Percentiles rank a stretch among this genome's conserved stretches.
Evolutionary conservation across 2,329 filamentous ascomycete species (phyloP).

Genomic region (Fusarium sp.): DNA sequence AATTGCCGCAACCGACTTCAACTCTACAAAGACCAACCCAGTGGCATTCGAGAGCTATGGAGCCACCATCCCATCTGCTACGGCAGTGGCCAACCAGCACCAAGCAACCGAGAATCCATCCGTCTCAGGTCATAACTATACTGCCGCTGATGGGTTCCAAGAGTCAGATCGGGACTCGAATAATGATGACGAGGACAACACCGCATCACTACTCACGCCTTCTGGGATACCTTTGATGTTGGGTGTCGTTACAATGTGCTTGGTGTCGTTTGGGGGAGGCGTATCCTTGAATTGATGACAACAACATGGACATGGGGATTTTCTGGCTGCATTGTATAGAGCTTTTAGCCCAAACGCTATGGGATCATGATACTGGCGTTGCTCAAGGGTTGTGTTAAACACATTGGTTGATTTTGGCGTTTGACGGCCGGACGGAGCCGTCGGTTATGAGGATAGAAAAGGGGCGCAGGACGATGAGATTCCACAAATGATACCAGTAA

Average conservation of each 20-base stretch:
- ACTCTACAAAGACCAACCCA: conserved; percentile 63
- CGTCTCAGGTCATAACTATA: conserved; percentile 40
- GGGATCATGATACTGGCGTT: conserved; percentile 39
- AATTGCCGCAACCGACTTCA: conserved; percentile 68
- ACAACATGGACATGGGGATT: neutral
- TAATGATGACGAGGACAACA: conserved; percentile 25
- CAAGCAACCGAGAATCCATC: conserved; percentile 43
- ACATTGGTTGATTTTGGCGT: conserved; percentile 42
- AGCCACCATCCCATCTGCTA: conserved; percentile 65
- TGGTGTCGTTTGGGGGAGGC: conserved; percentile 44
- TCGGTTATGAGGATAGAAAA: conserved; percentile 35
- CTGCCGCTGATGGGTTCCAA: conserved; percentile 53
- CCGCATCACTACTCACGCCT: conserved; percentile 29
- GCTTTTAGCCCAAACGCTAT: conserved; percentile 9
- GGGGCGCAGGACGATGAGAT: conserved; percentile 32
- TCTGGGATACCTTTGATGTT: conserved; percentile 35
- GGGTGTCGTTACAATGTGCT: conserved; percentile 38
- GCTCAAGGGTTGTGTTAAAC: conserved; percentile 29
- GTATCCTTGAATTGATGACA: conserved; percentile 31
- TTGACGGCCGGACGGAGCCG: conserved; percentile 29
- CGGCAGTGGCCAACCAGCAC: conserved; percentile 57
- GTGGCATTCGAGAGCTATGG: conserved; percentile 64
- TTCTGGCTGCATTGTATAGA: conserved; percentile 18
- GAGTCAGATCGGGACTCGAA: conserved; percentile 15
- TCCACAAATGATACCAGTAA: conserved; percentile 38